Percentiles rank a stretch among this genome's conserved stretches.
phyloP scores from a whole-genome alignment of 2,329 filamentous ascomycete genomes.

The Capronia coronata region DNA sequence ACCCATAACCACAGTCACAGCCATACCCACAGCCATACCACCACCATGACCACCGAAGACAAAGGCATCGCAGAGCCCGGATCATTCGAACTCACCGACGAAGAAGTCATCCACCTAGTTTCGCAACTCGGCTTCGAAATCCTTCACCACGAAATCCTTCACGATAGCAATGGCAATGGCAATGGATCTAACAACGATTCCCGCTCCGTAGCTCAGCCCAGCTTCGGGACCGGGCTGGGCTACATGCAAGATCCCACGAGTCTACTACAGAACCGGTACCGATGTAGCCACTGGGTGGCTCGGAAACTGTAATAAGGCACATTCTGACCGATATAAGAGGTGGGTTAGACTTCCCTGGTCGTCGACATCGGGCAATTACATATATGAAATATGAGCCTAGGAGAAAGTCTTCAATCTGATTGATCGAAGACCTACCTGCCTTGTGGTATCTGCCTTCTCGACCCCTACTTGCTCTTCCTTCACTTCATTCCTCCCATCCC shows the following conservation, averaged over 20 bases:
- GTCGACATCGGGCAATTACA: too few relatives aligned
- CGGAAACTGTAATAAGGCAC: conserved; percentile 49
- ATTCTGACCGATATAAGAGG: too few relatives aligned
- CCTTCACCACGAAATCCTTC: conserved; percentile 49
- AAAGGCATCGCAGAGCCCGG: conserved; percentile 78
- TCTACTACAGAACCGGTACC: conserved; percentile 80
- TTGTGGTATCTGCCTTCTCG: too few relatives aligned
- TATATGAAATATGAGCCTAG: too few relatives aligned
- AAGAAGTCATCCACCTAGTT: conserved; percentile 76
- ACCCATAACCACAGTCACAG: background rate
- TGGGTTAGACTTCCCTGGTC: too few relatives aligned
- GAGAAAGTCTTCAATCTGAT: too few relatives aligned
- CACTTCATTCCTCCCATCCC: too few relatives aligned
- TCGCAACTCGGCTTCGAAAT: conserved; percentile 69
- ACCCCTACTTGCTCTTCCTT: too few relatives aligned
- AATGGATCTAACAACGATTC: background rate
- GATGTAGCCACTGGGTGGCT: conserved; percentile 77
- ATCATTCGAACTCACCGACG: conserved; percentile 80
- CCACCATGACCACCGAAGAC: conserved; percentile 35
- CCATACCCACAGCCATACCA: conserved; percentile 43
- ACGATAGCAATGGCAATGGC: background rate
- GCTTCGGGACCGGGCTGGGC: conserved; percentile 49
- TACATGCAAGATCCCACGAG: conserved; percentile 82
- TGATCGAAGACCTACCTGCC: too few relatives aligned
- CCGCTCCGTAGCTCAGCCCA: background rate